These are phyloP conservation scores for Drechmeria coniospora DNA, from an alignment of 2,329 filamentous ascomycete species.

Conservation along the genomic window DNA sequence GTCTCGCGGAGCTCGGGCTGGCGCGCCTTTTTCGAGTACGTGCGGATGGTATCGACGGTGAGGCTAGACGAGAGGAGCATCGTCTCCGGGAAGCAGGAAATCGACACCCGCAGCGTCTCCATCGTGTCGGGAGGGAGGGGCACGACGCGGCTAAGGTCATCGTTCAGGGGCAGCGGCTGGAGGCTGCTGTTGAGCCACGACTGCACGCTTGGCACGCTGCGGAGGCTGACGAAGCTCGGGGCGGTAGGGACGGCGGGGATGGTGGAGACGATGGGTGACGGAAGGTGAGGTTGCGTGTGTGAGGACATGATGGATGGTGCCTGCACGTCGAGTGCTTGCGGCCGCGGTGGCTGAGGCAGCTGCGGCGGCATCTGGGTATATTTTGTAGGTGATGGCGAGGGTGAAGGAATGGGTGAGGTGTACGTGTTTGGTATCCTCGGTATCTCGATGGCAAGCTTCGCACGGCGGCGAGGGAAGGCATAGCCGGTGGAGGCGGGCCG, in stretches of 20 bases:
- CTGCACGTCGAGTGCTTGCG: too few relatives aligned
- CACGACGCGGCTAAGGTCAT: conserved; percentile 23
- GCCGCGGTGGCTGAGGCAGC: too few relatives aligned
- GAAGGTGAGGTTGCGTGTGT: too few relatives aligned
- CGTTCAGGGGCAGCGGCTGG: conserved; percentile 14
- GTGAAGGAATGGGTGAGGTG: too few relatives aligned
- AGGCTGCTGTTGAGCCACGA: conserved; percentile 19
- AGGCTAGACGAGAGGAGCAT: conserved; percentile 40
- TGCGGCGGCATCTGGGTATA: too few relatives aligned
- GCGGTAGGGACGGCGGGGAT: conserved; percentile 17
- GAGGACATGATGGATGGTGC: too few relatives aligned
- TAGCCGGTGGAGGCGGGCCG: too few relatives aligned
- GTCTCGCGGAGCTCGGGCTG: conserved; percentile 18
- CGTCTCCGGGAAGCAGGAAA: conserved; percentile 42
- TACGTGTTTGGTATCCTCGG: too few relatives aligned
- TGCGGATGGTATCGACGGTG: conserved; percentile 41
- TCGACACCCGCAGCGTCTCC: conserved; percentile 36
- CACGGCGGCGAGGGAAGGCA: too few relatives aligned
- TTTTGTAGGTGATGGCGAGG: too few relatives aligned
- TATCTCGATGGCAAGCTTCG: too few relatives aligned
- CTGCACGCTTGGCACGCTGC: conserved; percentile 20
- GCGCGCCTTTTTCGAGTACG: conserved; percentile 36
- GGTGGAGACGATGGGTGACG: too few relatives aligned
- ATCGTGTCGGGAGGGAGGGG: conserved; percentile 37
- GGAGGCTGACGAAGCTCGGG: conserved; percentile 19